Base-by-base conservation (phyloP, 2,329 filamentous ascomycete genomes). In the Diplodia intermedia region DNA sequence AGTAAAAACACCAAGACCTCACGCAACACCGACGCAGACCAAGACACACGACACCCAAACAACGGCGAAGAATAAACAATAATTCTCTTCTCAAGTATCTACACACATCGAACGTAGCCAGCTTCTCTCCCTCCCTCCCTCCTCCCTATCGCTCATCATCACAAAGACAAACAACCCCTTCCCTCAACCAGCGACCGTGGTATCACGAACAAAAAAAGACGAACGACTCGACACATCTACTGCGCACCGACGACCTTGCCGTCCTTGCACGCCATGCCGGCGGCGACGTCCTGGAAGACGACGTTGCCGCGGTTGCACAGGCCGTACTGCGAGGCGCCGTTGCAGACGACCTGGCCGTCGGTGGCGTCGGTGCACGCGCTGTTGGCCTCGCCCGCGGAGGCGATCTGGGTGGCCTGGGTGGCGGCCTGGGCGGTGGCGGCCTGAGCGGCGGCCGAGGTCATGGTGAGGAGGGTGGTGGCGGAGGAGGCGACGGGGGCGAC, bases 261-360 rank as follows among this genome's bases (percentile, higher is more conserved):
- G 69, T 81, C 77, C 66, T 69, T 68, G 75, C 82, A 84, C 1
- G 75, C 76, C 1, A 82, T 84, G 20, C 82, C 82, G 11, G 78
- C 72, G 3, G 82, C 80, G 18, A 83, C 62, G 43, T 43, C 53
- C 70, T 76, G 74, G 69, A 71, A 77, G 12, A 73, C 71, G 18
- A 82, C 77, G 4, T 72, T 69, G 68, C 81, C 82, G 61, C 78
- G 73, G 72, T 81, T 79, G 76, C 80, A 82, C 62, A 83, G 73
- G 43, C 81, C 81, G 62, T 81, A 84, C 68, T 81, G 73, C 12
- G 67, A 73, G 11, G 74, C 43, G 53, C 80, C 78, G 63, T 80
- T 81, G 65, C 65, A 67, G 29, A 67, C 31, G 29, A 67, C 53
- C 65, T 67, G 65, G 29, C 65, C 65, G 43, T 67, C 55, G 65